Evolutionary conservation across 805 yeast genomes (phyloP), one percentile per base, ranked within the genome.

Genomic region (Candida morakotiae): DNA sequence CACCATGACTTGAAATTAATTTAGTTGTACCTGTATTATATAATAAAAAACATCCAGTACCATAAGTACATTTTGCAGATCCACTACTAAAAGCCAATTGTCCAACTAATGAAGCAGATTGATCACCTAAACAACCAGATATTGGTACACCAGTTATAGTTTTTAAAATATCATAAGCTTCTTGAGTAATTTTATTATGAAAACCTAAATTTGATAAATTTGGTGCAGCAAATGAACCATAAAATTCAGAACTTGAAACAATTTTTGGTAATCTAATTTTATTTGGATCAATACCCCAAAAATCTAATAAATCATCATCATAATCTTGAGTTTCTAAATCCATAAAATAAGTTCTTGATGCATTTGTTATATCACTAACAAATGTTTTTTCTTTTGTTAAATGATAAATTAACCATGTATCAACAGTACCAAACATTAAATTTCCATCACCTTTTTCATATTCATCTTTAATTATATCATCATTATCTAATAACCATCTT

Each of bases 51-150:
- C 95, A 86, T 44, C 98, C 98, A 1, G 98, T 89, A 45, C 98
- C 98, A 54, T 88, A 89, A 9, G 98, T 89, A 71, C 95, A 87
- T 62, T 89, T 89, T 31, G 96, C 96, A 31, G 83, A 79, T 39
- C 96, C 96, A 30, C 77, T 73, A 45, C 76, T 71, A 51, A 87
- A 77, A 1, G 96, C 96, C 60, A 86, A 62, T 62, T 89, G 96
- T 25, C 97, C 98, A 34, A 88, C 95, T 43, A 91, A 62, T 2
- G 97, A 93, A 2, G 96, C 87, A 39, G 89, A 79, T 67, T 89
- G 98, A 64, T 89, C 98, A 41, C 97, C 97, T 21, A 89, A 69
- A 62, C 95, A 86, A 31, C 96, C 96, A 49, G 86, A 77, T 40
- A 89, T 78, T 24, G 96, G 95, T 19, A 81, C 69, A 31, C 75